Evolutionary conservation across 2,329 filamentous ascomycete genomes (phyloP), one percentile per base, ranked within the genome.

Genomic region (Apiospora kogelbergensis): DNA sequence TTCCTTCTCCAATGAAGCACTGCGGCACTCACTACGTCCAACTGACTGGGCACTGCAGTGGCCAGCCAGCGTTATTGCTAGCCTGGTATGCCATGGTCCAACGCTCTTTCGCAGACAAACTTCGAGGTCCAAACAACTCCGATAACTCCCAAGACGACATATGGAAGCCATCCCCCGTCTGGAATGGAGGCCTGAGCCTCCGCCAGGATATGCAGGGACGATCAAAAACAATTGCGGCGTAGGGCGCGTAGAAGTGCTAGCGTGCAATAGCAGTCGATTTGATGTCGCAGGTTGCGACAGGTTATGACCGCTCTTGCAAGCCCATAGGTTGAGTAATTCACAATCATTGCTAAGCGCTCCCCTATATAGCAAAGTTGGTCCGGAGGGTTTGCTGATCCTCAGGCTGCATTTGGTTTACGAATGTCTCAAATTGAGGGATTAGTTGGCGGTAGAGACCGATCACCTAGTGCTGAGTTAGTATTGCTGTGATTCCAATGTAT

Each of bases 341-440:
- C 30, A 26, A 37, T 20, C 53, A 30, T 37, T 17, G 10, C 53
- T n/a, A 3, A 37, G 7, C 15, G 48, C 48, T 60, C 20, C 9
- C 24, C 30, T 60, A 60, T 60, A 60, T 60, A 20, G 53, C 26
- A 76, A 89, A 90, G 33, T 81, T 83, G 45, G 78, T 72, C 72
- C 81, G 83, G 64, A 90, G 79, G 22, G 80, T 81, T 70, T 86
- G 82, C 69, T 83, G 84, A 69, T 89, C 85, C 66, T 82, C 79
- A 11, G 83, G 79, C 65, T 81, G 80, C 73, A 90, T 77, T 72
- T 85, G 85, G 22, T 76, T 76, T 63, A 90, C 74, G 72, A 90
- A 90, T 24, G 85, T 82, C 72, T 82, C 79, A 72, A 90, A 89
- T 69, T 88, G 84, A 17, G 87, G 87, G 67, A 90, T 90, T 71